A percentile compares a stretch with the other conserved stretches of the same genome.
Evolutionary conservation across 1,139 yeast species (phyloP).

Genomic region (Kodamaea plutei): DNA sequence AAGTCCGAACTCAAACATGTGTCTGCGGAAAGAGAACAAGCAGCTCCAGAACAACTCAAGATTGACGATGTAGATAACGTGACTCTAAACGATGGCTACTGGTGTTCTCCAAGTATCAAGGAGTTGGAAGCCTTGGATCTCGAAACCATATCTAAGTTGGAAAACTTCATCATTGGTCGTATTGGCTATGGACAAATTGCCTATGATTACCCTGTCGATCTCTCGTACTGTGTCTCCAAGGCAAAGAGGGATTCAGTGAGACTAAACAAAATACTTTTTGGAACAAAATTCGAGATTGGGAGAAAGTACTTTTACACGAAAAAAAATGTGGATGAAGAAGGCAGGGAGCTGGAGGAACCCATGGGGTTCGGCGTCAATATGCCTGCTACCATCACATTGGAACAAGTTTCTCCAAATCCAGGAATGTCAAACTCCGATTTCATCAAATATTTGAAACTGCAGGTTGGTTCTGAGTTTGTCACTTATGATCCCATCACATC

Average conservation of each 20-base stretch:
- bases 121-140: constrained; percentile 46
- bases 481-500: constrained; percentile 78
- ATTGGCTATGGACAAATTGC: constrained; percentile 72
- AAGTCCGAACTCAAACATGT: background rate
- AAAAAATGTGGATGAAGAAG: constrained; percentile 37
- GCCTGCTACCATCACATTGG: constrained; percentile 80
- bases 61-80: constrained; percentile 7
- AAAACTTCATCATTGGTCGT: constrained; percentile 74
- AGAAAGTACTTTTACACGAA: constrained; percentile 28
- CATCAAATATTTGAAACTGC: constrained; percentile 48
- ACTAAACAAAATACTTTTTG: constrained; percentile 37
- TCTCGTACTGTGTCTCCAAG: constrained; percentile 32
- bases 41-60: constrained; percentile 1
- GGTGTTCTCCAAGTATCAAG: constrained; percentile 72
- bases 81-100: constrained; percentile 50
- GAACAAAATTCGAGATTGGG: constrained; percentile 36
- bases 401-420: constrained; percentile 43
- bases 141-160: constrained; percentile 53
- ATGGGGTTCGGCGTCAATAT: constrained; percentile 74
- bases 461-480: constrained; percentile 68
- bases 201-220: constrained; percentile 68
- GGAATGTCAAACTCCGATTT: constrained; percentile 25
- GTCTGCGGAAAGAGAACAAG: constrained; percentile 1
- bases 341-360: constrained; percentile 45
- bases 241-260: constrained; percentile 29